These are phyloP conservation scores for Leucocoprinus leucothites DNA, from an alignment of 768 basidiomycete genomes.

Conservation along the genomic window DNA sequence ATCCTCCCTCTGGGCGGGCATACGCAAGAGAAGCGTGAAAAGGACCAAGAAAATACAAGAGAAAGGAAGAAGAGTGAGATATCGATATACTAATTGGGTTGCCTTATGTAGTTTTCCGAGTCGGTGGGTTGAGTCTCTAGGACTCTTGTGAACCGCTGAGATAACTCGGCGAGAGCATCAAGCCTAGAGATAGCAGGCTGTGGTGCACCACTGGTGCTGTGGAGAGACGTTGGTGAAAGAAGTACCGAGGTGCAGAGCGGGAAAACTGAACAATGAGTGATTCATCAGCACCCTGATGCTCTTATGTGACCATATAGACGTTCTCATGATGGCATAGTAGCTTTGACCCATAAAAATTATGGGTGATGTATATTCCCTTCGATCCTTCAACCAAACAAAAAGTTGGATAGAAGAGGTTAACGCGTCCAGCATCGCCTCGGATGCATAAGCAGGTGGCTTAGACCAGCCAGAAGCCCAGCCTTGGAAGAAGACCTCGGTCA, in stretches of 20 bases:
- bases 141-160: neutral
- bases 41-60: neutral
- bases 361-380: too few relatives aligned
- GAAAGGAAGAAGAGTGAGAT: neutral
- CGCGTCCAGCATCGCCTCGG: too few relatives aligned
- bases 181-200: neutral
- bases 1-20: slow-evolving; percentile 11
- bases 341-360: too few relatives aligned
- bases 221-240: neutral
- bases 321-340: too few relatives aligned
- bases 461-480: too few relatives aligned
- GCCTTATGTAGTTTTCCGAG: slow-evolving; percentile 6
- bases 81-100: neutral
- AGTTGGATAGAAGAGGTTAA: too few relatives aligned
- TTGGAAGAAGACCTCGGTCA: too few relatives aligned
- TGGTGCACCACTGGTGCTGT: neutral
- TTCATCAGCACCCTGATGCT: neutral
- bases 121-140: neutral
- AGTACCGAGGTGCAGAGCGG: neutral
- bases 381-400: too few relatives aligned
- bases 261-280: neutral
- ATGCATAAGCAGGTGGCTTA: too few relatives aligned
- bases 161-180: neutral
- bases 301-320: too few relatives aligned
- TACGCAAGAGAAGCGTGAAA: neutral